phyloP scores from a whole-genome alignment of 164 flowering plant genomes.

The Magnolia changhungtana region DNA sequence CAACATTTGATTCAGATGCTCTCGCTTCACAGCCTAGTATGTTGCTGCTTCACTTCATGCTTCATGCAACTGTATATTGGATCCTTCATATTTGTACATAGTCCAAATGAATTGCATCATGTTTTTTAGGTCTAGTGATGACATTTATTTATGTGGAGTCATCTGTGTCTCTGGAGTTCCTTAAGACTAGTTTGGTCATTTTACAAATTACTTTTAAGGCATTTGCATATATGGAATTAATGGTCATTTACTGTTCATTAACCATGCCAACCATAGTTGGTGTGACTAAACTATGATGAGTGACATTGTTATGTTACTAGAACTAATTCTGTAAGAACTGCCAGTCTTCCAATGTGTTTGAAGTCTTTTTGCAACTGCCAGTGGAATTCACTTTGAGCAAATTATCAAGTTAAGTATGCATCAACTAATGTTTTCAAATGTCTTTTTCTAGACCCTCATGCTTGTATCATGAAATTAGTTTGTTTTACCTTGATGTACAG shows the following conservation, averaged over 20 bases:
- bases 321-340: neutral
- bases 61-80: too few species aligned
- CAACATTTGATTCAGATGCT: too few species aligned
- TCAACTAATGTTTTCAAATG: neutral
- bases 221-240: neutral
- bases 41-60: too few species aligned
- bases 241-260: neutral
- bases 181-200: neutral
- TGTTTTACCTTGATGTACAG: conserved; percentile 36
- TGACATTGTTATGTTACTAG: neutral
- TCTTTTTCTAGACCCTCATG: neutral
- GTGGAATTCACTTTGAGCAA: neutral
- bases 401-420: neutral
- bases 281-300: neutral
- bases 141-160: too few species aligned
- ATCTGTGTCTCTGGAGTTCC: neutral
- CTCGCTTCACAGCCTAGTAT: too few species aligned
- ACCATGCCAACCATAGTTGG: neutral
- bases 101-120: too few species aligned
- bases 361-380: neutral
- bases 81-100: too few species aligned
- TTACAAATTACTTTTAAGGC: too few species aligned
- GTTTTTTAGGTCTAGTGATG: neutral
- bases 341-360: neutral
- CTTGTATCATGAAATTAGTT: neutral